phyloP scores from a whole-genome alignment of 148 eudicot species.

The Polygonum maritimum region DNA sequence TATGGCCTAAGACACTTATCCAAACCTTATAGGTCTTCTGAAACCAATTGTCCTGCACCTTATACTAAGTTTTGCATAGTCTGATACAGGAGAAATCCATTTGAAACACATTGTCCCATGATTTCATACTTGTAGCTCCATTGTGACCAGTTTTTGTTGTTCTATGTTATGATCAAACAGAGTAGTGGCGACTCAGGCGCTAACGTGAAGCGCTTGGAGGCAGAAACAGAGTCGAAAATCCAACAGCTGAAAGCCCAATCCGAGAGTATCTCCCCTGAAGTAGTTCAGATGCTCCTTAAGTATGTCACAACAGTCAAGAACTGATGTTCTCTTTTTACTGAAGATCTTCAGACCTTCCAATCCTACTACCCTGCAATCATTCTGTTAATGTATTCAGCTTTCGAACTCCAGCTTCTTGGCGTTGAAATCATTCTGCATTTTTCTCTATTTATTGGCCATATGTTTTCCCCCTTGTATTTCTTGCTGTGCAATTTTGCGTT shows the following conservation, averaged over 20 bases:
- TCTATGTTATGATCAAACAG: conserved; percentile 29
- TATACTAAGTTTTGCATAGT: not conserved
- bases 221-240: conserved; percentile 72
- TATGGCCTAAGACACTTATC: not conserved
- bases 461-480: not conserved
- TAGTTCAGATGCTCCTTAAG: conserved; percentile 82
- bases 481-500: not conserved
- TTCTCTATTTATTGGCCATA: not conserved
- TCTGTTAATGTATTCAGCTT: not conserved
- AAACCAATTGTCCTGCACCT: not conserved
- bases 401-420: not conserved
- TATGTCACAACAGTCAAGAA: conserved; percentile 72
- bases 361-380: not conserved
- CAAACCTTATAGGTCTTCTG: not conserved
- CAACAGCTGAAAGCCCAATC: conserved; percentile 57
- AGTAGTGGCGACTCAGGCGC: conserved; percentile 96
- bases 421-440: not conserved
- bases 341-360: not conserved
- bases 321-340: conserved; percentile 19
- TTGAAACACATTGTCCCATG: not conserved
- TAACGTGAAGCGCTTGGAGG: conserved; percentile 90
- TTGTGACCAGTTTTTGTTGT: not conserved
- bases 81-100: not conserved
- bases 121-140: not conserved
- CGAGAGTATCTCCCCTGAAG: conserved; percentile 59